Conservation (phyloP, 2,329 filamentous ascomycete species). For the Apiospora hydei region DNA sequence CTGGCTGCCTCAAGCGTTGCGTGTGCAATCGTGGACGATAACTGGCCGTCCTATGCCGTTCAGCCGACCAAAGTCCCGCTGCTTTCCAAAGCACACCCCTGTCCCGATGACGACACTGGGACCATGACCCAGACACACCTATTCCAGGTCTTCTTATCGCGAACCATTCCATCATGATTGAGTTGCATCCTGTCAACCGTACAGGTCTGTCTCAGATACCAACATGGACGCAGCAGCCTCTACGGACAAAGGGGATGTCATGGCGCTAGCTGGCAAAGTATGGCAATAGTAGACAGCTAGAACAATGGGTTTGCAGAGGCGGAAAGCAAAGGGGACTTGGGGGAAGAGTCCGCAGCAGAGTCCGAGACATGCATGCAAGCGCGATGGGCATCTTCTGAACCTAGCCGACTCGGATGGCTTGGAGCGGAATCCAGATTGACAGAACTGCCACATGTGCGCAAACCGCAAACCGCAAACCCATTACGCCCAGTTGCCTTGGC, state of each 20-base stretch:
- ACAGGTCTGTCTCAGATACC: conserved; percentile 2
- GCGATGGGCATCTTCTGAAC: conserved; percentile 9
- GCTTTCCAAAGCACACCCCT: neutral
- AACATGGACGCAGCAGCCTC: conserved; percentile 5
- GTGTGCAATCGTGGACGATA: conserved; percentile 10
- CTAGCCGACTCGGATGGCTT: conserved; percentile 10
- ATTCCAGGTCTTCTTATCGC: conserved; percentile 4
- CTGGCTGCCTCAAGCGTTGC: neutral
- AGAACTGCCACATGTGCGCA: neutral
- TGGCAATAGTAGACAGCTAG: neutral
- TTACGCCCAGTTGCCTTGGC: conserved; percentile 13
- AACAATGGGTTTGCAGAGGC: conserved; percentile 6
- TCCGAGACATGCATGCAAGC: conserved; percentile 12
- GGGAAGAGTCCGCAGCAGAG: neutral
- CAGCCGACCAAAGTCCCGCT: conserved; percentile 10
- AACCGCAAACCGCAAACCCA: conserved; percentile 12
- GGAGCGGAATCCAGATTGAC: neutral
- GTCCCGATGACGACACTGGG: conserved; percentile 10
- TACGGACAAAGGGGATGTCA: neutral
- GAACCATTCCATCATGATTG: conserved; percentile 4
- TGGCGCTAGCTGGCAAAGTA: conserved; percentile 10
- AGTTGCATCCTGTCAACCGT: conserved; percentile 17
- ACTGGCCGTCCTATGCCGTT: neutral
- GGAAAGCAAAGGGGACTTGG: neutral
- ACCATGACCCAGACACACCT: conserved; percentile 14